Conservation (phyloP, 768 basidiomycete genomes). For the Calocera cornea region DNA sequence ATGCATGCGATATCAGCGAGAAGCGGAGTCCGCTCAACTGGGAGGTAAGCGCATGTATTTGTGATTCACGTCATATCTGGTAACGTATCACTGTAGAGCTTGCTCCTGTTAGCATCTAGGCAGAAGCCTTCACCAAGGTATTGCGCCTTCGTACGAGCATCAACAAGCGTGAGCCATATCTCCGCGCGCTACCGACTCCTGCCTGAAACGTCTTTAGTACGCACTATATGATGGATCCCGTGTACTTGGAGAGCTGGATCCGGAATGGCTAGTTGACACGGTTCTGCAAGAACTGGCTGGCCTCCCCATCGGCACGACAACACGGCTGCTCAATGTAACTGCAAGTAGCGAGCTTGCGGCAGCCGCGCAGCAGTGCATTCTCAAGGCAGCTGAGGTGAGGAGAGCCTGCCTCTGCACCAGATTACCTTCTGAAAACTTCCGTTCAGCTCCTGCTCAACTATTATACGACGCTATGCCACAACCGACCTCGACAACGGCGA, state of each 20-base stretch:
- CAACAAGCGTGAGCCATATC: not conserved
- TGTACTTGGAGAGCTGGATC: not conserved
- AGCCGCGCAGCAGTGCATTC: not conserved
- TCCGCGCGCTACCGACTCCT: not conserved
- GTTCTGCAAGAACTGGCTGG: not conserved
- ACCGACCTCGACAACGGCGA: conserved; percentile 8
- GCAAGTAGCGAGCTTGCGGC: not conserved
- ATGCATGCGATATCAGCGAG: conserved; percentile 5
- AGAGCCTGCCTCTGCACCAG: not conserved
- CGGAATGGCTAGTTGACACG: not conserved
- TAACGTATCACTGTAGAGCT: not conserved
- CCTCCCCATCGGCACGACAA: not conserved
- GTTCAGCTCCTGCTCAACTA: not conserved
- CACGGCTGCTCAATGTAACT: not conserved
- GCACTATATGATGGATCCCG: not conserved
- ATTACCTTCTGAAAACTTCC: not conserved
- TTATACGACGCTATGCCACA: conserved; percentile 5
- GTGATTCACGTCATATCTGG: not conserved
- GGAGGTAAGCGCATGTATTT: not conserved
- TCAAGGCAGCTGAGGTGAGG: not conserved
- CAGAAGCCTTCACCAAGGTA: not conserved
- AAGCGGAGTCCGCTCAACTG: conserved; percentile 2
- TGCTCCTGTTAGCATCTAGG: not conserved
- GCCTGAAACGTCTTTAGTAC: not conserved
- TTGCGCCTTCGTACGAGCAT: not conserved